These are phyloP conservation scores for Penicillium riverlandense DNA, from an alignment of 495 filamentous ascomycete species.

Conservation along the genomic window DNA sequence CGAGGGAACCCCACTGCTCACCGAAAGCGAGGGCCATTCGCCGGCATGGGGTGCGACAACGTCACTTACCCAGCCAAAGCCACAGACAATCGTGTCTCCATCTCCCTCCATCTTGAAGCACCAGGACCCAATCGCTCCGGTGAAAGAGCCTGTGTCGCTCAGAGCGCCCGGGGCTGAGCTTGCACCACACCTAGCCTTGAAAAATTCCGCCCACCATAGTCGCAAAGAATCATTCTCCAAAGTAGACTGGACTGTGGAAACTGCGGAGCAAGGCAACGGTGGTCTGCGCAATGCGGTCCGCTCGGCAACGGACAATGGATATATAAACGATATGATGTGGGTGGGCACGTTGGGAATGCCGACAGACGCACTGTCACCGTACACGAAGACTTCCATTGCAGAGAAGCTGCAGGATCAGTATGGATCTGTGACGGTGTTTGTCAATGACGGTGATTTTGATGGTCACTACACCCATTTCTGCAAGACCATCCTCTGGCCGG, in stretches of 20 bases:
- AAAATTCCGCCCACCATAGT: constrained; percentile 9
- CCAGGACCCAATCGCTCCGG: constrained; percentile 40
- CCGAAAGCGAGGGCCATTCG: constrained; percentile 36
- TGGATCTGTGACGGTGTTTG: constrained; percentile 72
- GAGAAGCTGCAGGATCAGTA: constrained; percentile 71
- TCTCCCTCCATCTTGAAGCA: constrained; percentile 66
- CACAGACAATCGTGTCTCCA: constrained; percentile 57
- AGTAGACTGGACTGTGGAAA: constrained; percentile 74
- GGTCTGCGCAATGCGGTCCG: constrained; percentile 81
- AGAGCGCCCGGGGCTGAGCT: constrained; percentile 17
- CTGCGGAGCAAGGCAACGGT: constrained; percentile 83
- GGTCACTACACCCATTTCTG: constrained; percentile 91
- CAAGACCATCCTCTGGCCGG: constrained; percentile 84
- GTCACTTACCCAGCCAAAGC: constrained; percentile 66
- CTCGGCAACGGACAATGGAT: constrained; percentile 59
- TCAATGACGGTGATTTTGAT: constrained; percentile 81
- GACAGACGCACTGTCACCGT: constrained; percentile 66
- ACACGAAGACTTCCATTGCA: constrained; percentile 69
- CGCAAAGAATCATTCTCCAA: constrained; percentile 57
- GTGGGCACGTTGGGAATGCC: constrained; percentile 90
- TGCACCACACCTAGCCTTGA: constrained; percentile 1
- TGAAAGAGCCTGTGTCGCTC: constrained; percentile 11
- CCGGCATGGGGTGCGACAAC: constrained; percentile 59
- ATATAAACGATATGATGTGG: constrained; percentile 66
- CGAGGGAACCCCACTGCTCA: constrained; percentile 18